Conservation (phyloP, 1,139 yeast genomes). For the Debaryomyces sp. region DNA sequence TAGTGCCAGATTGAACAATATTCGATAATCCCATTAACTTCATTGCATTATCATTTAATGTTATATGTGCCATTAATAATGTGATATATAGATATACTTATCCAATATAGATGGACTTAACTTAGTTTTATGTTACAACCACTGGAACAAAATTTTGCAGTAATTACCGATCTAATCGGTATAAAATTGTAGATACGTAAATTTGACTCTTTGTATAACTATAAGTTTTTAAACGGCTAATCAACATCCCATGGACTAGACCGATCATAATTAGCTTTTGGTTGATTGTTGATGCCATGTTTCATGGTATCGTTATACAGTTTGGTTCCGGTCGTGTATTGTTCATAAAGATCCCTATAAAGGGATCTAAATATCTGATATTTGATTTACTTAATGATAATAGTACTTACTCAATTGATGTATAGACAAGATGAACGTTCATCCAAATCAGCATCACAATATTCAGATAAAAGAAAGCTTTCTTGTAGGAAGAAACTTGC, state of each 20-base stretch:
- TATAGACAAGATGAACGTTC: constrained; percentile 17
- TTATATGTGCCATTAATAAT: no score
- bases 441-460: constrained; percentile 25
- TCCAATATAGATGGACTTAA: no score
- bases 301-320: not conserved
- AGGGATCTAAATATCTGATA: not conserved
- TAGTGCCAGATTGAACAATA: constrained; percentile 47
- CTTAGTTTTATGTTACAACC: no score
- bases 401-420: constrained; percentile 4
- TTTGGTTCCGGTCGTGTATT: not conserved
- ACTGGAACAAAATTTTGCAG: not conserved
- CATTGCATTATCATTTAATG: not conserved
- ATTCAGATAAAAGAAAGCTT: constrained; percentile 42
- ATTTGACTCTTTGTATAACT: not conserved
- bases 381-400: not conserved
- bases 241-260: not conserved
- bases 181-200: not conserved
- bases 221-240: not conserved
- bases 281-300: not conserved
- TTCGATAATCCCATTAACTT: constrained; percentile 26
- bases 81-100: no score
- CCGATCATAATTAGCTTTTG: not conserved
- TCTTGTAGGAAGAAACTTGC: constrained; percentile 55
- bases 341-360: not conserved
- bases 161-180: not conserved